phyloP scores from a whole-genome alignment of 306 rosid genomes.

The Castanospermum australe region DNA sequence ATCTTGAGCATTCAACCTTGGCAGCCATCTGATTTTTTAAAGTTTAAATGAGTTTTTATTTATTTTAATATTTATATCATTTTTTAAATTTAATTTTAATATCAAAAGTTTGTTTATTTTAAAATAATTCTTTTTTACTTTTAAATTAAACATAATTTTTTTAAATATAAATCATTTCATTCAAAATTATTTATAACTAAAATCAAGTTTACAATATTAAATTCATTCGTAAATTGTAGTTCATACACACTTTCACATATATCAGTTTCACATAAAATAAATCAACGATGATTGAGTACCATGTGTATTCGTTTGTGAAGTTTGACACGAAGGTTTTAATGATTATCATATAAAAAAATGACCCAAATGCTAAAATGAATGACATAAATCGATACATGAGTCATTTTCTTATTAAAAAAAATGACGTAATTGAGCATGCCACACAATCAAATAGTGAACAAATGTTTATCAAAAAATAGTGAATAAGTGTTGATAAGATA shows the following conservation, averaged over 20 bases:
- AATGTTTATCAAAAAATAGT: neutral
- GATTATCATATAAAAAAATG: neutral
- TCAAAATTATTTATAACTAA: too few species aligned
- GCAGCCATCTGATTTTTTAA: too few species aligned
- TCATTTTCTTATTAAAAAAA: neutral
- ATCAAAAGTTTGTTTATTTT: too few species aligned
- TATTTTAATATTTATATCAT: too few species aligned
- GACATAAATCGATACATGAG: neutral
- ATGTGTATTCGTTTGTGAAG: neutral
- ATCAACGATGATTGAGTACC: neutral
- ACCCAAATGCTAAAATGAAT: neutral
- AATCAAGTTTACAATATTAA: too few species aligned
- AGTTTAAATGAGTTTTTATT: too few species aligned
- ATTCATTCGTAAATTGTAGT: too few species aligned
- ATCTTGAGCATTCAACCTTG: neutral
- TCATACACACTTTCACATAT: too few species aligned
- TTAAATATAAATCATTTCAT: too few species aligned
- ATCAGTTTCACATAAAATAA: neutral
- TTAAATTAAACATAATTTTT: too few species aligned
- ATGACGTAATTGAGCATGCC: neutral
- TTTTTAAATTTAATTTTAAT: too few species aligned
- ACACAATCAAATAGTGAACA: neutral
- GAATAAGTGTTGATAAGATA: neutral
- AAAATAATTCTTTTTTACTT: too few species aligned
- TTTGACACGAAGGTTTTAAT: conserved; percentile 5